Evolutionary conservation across 2,329 filamentous ascomycete genomes (phyloP).

Genomic region (Fusarium staphyleae): DNA sequence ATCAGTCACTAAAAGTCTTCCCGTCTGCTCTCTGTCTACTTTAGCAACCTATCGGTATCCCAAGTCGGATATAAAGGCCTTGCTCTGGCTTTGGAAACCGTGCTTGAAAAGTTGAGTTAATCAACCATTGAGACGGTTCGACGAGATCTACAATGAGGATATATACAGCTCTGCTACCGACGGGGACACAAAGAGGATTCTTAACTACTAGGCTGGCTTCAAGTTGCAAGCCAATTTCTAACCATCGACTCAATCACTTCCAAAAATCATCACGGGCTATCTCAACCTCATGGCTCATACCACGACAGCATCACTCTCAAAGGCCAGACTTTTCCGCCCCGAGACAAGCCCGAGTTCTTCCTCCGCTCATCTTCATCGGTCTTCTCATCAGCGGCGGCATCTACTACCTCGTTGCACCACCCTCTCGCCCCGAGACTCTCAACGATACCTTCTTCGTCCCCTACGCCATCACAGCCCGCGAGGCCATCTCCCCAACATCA

Average conservation of each 20-base stretch:
- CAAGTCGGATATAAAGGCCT: not conserved
- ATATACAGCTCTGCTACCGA: not conserved
- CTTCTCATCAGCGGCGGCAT: conserved; percentile 35
- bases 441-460: conserved; percentile 68
- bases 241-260: not conserved
- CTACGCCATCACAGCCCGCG: conserved; percentile 68
- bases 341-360: conserved; percentile 43
- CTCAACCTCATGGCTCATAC: conserved; percentile 7
- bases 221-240: not conserved
- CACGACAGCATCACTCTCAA: conserved; percentile 6
- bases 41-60: too few relatives aligned
- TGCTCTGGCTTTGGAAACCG: not conserved
- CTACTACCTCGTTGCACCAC: conserved; percentile 40
- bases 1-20: too few relatives aligned
- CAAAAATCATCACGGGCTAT: not conserved
- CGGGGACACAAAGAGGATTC: not conserved
- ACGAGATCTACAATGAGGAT: conserved; percentile 15
- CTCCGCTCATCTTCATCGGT: conserved; percentile 34
- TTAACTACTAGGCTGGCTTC: not conserved
- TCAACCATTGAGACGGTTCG: not conserved
- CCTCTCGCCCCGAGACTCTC: conserved; percentile 48
- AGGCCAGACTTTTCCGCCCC: conserved; percentile 53
- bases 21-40: too few relatives aligned
- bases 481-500: conserved; percentile 70
- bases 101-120: not conserved